Evolutionary conservation across 1,284 basidiomycete genomes (phyloP).

Genomic region (Moesziomyces sp.): DNA sequence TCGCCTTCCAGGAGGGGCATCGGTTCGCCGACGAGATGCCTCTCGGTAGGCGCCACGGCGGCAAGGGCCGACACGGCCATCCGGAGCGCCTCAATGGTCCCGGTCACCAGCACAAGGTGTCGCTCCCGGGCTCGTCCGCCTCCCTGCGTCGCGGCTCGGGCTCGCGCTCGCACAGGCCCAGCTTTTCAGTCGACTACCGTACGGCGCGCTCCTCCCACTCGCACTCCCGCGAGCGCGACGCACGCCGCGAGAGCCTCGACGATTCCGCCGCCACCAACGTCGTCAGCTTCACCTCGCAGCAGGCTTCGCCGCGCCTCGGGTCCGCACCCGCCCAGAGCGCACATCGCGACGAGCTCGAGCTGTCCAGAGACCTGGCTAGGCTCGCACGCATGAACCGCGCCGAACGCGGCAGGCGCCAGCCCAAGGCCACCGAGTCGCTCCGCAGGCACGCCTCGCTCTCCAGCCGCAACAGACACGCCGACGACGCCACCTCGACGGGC

Average conservation of each 20-base stretch:
- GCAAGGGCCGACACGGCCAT: slow-evolving; percentile 52
- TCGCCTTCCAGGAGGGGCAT: slow-evolving; percentile 57
- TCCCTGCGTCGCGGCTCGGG: slow-evolving; percentile 30
- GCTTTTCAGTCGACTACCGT: slow-evolving; percentile 42
- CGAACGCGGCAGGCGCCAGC: slow-evolving; percentile 14
- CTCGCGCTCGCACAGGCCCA: slow-evolving; percentile 38
- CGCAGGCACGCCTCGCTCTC: slow-evolving; percentile 30
- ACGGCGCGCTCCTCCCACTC: slow-evolving; percentile 3
- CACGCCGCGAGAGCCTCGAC: slow-evolving; percentile 33
- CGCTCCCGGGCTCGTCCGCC: slow-evolving; percentile 24
- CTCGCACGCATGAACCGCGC: slow-evolving; percentile 43
- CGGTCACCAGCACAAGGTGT: slow-evolving; percentile 43
- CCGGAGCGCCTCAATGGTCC: slow-evolving; percentile 31
- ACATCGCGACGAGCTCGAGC: slow-evolving; percentile 38
- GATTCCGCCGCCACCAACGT: slow-evolving; percentile 22
- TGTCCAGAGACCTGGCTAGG: slow-evolving; percentile 40
- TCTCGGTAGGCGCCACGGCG: slow-evolving; percentile 58
- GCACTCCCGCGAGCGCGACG: slow-evolving; percentile 18
- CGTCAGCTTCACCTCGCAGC: slow-evolving; percentile 14
- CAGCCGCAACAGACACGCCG: slow-evolving; percentile 13
- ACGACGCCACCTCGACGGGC: neutral
- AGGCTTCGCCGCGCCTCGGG: slow-evolving; percentile 12
- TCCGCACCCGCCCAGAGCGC: slow-evolving; percentile 11
- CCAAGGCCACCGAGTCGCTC: slow-evolving; percentile 12
- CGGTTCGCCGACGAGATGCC: slow-evolving; percentile 65